Evolutionary conservation across 2,329 filamentous ascomycete genomes (phyloP), one percentile per base, ranked within the genome.

Genomic region (Exophiala oligosperma): DNA sequence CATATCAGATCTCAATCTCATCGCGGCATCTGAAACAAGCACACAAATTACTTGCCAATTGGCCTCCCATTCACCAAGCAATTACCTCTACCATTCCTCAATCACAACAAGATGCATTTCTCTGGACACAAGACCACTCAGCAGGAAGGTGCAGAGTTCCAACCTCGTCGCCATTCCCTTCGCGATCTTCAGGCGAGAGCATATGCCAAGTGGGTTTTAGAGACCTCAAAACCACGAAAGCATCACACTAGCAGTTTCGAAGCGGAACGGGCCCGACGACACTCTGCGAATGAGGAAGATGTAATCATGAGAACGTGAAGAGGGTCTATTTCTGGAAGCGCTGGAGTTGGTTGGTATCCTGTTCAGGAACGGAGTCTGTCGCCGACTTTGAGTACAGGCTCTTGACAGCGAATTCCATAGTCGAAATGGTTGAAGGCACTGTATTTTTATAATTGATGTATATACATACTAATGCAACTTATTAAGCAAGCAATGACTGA

Each of bases 161-260:
- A 28, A 21, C 24, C 48, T 28, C 24, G 41, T n/a, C 52, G 52
- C 46, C 44, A 21, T 29, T 59, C 57, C 44, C n/a, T 56, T 41
- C 57, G 57, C 17, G 57, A 59, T 38, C 57, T 59, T 21, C 41
- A 55, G 28, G 57, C 57, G 5, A 51, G 35, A 49, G 57, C 57
- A 43, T 59, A 59, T 29, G 48, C 52, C 46, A 55, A 48, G 37
- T 60, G 57, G 57, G 51, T 56, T 7, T 6, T 37, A 3, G 29
- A 44, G 11, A 51, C 43, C 23, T 41, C 37, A 4, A 24, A 28
- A 7, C 17, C 26, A n/a, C 48, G 38, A 43, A 35, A 44, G 40
- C 47, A 41, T 37, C 43, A 28, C 17, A 9, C 38, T 21, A 50
- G 37, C 29, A 11, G 44, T 32, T 57, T 56, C 29, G 49, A 57